Evolutionary conservation across 2,329 filamentous ascomycete species (phyloP).

Genomic region (Blumeria hordei): DNA sequence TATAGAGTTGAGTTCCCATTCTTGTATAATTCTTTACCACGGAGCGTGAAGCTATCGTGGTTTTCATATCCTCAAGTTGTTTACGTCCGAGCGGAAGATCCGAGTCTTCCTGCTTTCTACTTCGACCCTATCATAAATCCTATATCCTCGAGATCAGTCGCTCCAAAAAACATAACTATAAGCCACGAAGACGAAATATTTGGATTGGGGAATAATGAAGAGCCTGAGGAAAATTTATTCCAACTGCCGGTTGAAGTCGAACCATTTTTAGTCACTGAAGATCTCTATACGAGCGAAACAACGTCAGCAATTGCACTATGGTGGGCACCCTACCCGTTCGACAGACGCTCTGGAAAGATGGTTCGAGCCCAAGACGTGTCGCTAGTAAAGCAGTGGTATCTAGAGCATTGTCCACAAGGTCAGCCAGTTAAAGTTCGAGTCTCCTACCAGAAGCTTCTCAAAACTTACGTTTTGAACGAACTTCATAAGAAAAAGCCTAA

Average conservation of each 20-base stretch:
- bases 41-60: slow-evolving; percentile 83
- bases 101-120: slow-evolving; percentile 81
- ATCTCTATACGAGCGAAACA: slow-evolving; percentile 72
- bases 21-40: slow-evolving; percentile 84
- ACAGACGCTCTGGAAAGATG: slow-evolving; percentile 84
- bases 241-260: slow-evolving; percentile 56
- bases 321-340: slow-evolving; percentile 96
- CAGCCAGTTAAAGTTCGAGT: slow-evolving; percentile 94
- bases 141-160: slow-evolving; percentile 82
- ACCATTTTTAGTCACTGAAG: slow-evolving; percentile 75
- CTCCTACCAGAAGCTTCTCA: slow-evolving; percentile 92
- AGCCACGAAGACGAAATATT: slow-evolving; percentile 91
- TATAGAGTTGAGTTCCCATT: slow-evolving; percentile 87
- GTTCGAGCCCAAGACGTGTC: slow-evolving; percentile 93
- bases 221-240: slow-evolving; percentile 54
- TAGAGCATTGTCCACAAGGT: slow-evolving; percentile 77
- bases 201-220: slow-evolving; percentile 49
- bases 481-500: slow-evolving; percentile 90
- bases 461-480: slow-evolving; percentile 89
- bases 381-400: slow-evolving; percentile 92
- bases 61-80: slow-evolving; percentile 86
- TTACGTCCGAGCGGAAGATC: slow-evolving; percentile 69
- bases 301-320: slow-evolving; percentile 78
- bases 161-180: slow-evolving; percentile 76
- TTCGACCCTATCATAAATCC: slow-evolving; percentile 97